Percentiles rank a stretch among this genome's conserved stretches.
phyloP scores from a whole-genome alignment of 2,329 filamentous ascomycete genomes.

The Botrytis squamosa region DNA sequence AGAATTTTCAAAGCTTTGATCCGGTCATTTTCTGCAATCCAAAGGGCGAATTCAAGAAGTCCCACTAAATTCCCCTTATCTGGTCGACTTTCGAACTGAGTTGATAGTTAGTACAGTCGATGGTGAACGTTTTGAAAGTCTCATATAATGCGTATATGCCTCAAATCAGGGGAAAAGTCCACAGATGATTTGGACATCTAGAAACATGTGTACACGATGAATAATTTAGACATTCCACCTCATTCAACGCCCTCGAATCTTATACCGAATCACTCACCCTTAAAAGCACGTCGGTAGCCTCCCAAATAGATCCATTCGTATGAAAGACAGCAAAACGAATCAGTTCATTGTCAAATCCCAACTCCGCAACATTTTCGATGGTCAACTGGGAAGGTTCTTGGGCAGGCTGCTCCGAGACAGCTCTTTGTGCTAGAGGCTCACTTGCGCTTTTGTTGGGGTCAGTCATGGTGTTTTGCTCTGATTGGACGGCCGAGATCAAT shows the following conservation, averaged over 20 bases:
- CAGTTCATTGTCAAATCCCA: neutral
- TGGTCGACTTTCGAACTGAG: neutral
- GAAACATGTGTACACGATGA: neutral
- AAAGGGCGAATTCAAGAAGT: neutral
- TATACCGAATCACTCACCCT: neutral
- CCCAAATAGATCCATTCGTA: neutral
- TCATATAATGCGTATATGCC: neutral
- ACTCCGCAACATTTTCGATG: neutral
- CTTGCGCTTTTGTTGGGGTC: neutral
- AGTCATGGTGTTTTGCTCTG: neutral
- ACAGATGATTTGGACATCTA: neutral
- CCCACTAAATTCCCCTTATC: neutral
- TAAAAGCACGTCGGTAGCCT: neutral
- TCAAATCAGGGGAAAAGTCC: neutral
- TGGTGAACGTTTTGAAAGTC: neutral
- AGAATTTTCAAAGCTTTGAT: constrained; percentile 3
- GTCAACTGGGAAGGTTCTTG: neutral
- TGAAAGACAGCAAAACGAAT: neutral
- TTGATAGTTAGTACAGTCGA: neutral
- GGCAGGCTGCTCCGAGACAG: neutral
- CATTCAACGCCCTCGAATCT: neutral
- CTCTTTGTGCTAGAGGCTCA: neutral
- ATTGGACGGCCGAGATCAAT: neutral
- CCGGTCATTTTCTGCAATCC: neutral
- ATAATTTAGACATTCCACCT: neutral